phyloP scores from a whole-genome alignment of 352 stramenopile genomes.

The Pythium phragmitis region DNA sequence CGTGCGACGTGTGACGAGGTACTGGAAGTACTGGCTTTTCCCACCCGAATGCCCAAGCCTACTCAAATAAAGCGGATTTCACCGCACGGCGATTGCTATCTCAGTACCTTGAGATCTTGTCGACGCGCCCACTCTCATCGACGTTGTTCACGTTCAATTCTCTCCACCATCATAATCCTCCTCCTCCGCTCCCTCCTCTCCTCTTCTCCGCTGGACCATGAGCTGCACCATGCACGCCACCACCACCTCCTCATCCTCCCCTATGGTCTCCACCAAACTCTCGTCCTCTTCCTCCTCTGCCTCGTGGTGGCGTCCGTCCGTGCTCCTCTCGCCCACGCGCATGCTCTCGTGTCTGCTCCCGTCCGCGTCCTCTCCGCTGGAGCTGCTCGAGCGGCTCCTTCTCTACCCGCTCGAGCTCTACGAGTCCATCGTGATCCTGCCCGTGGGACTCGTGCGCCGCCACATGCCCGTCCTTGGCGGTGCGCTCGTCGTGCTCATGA shows the following conservation, averaged over 20 bases:
- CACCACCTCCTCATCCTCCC: background rate
- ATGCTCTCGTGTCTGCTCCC: slow-evolving; percentile 17
- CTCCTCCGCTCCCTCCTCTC: slow-evolving; percentile 3
- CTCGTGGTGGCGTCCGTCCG: slow-evolving; percentile 10
- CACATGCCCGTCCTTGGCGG: slow-evolving; percentile 74
- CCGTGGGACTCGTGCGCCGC: slow-evolving; percentile 69
- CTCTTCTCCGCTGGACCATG: background rate
- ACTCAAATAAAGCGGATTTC: background rate
- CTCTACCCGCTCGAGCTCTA: slow-evolving; percentile 73
- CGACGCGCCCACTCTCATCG: slow-evolving; percentile 16
- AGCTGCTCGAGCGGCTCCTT: slow-evolving; percentile 52
- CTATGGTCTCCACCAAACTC: background rate
- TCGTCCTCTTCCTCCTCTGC: slow-evolving; percentile 8
- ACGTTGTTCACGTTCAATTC: background rate
- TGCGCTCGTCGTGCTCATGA: slow-evolving; percentile 76
- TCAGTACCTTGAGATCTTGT: slow-evolving; percentile 1
- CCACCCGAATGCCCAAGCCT: background rate
- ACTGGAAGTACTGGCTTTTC: background rate
- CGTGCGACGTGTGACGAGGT: background rate
- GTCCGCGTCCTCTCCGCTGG: slow-evolving; percentile 30
- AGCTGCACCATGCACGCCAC: background rate
- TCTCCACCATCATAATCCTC: background rate
- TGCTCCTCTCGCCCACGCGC: slow-evolving; percentile 13
- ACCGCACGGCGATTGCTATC: background rate
- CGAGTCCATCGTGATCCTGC: slow-evolving; percentile 71